Evolutionary conservation across 805 yeast genomes (phyloP).

Genomic region (Nakazawaea molendinolei): DNA sequence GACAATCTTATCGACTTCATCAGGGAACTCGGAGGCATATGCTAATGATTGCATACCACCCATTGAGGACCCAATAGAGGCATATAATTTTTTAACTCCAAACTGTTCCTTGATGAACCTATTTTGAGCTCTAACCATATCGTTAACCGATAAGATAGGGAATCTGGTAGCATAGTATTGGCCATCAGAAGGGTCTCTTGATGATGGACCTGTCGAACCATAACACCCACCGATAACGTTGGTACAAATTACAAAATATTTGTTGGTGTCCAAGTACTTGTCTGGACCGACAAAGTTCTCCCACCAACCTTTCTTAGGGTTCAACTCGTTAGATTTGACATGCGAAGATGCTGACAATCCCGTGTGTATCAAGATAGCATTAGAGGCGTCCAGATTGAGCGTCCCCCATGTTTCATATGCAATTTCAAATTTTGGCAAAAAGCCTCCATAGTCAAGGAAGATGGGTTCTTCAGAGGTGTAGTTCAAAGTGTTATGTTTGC

Average conservation of each 20-base stretch:
- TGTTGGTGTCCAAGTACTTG: conserved; percentile 69
- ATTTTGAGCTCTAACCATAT: conserved; percentile 88
- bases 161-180: conserved; percentile 77
- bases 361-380: conserved; percentile 78
- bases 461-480: conserved; percentile 53
- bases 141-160: conserved; percentile 79
- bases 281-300: conserved; percentile 88
- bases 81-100: conserved; percentile 58
- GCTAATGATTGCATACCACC: conserved; percentile 99
- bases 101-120: conserved; percentile 56
- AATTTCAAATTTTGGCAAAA: conserved; percentile 64
- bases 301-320: conserved; percentile 89
- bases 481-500: conserved; percentile 56
- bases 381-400: conserved; percentile 54
- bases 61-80: conserved; percentile 88
- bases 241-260: conserved; percentile 79
- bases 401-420: conserved; percentile 94
- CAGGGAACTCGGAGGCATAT: conserved; percentile 77
- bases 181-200: conserved; percentile 62
- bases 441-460: conserved; percentile 77
- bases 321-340: conserved; percentile 72
- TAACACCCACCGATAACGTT: conserved; percentile 93
- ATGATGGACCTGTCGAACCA: conserved; percentile 91
- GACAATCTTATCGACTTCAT: conserved; percentile 63
- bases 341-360: conserved; percentile 93